phyloP scores from a whole-genome alignment of 805 yeast genomes.

The Candida sanyiensis region DNA sequence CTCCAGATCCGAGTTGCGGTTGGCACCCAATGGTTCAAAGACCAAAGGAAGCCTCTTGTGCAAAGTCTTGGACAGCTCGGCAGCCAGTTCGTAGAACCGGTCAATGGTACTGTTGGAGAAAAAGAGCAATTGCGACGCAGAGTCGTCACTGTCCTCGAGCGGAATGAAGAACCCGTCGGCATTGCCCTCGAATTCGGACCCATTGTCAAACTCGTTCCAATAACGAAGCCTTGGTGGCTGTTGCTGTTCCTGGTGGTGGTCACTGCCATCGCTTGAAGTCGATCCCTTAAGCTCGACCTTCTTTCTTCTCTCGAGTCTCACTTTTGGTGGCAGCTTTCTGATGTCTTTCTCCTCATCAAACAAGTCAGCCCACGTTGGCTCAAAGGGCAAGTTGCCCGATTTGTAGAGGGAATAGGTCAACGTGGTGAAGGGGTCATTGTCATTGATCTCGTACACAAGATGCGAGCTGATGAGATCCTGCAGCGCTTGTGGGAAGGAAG shows the following conservation, averaged over 20 bases:
- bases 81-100: slow-evolving; percentile 22
- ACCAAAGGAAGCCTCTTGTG: slow-evolving; percentile 18
- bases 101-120: slow-evolving; percentile 24
- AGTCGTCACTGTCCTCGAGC: slow-evolving; percentile 25
- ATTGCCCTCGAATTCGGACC: slow-evolving; percentile 45
- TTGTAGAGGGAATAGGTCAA: slow-evolving; percentile 26
- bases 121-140: slow-evolving; percentile 11
- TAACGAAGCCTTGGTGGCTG: too few species aligned
- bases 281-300: slow-evolving; percentile 5
- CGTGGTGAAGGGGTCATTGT: slow-evolving; percentile 32
- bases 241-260: slow-evolving; percentile 13
- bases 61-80: slow-evolving; percentile 10
- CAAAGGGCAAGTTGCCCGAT: slow-evolving; percentile 26
- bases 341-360: slow-evolving; percentile 34
- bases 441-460: slow-evolving; percentile 39
- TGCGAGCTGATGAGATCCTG: slow-evolving; percentile 40
- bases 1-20: background rate
- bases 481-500: slow-evolving; percentile 24
- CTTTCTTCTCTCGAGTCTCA: slow-evolving; percentile 7
- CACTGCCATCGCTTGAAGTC: slow-evolving; percentile 15
- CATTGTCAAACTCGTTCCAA: slow-evolving; percentile 67
- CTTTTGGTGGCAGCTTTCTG: slow-evolving; percentile 37
- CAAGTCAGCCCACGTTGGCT: slow-evolving; percentile 36
- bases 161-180: slow-evolving; percentile 33
- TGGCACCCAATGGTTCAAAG: slow-evolving; percentile 10